Conservation (phyloP, 257 asterid species). For the Perilla frutescens region DNA sequence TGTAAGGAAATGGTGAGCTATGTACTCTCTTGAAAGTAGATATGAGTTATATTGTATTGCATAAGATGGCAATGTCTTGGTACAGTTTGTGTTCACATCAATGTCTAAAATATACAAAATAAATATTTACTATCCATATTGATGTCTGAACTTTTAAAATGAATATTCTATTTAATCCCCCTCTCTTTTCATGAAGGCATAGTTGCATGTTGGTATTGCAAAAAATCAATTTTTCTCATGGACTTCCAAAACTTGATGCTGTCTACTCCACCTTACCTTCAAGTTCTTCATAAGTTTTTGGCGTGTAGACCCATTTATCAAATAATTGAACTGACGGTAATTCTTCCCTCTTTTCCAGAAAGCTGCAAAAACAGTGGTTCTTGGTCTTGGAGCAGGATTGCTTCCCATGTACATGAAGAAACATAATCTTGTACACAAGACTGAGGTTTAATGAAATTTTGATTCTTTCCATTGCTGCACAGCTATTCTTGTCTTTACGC, state of each 20-base stretch:
- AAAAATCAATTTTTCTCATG: not conserved
- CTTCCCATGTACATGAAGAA: constrained; percentile 91
- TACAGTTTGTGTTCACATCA: too few species aligned
- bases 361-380: constrained; percentile 62
- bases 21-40: constrained; percentile 32
- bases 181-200: too few species aligned
- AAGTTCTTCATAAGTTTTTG: too few species aligned
- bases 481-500: constrained; percentile 30
- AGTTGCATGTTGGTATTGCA: not conserved
- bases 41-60: constrained; percentile 23
- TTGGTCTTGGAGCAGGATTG: constrained; percentile 98
- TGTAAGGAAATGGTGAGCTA: constrained; percentile 55
- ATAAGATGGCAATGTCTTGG: not conserved
- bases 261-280: not conserved
- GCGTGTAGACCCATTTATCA: too few species aligned
- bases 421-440: constrained; percentile 55
- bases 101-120: not conserved
- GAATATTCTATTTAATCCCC: too few species aligned
- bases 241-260: not conserved
- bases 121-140: not conserved
- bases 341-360: constrained; percentile 49
- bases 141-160: too few species aligned
- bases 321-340: too few species aligned
- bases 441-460: constrained; percentile 59
- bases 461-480: not conserved